Percentiles rank a stretch among this genome's conserved stretches.
Evolutionary conservation across 441 rosid genomes (phyloP).

Genomic region (Syzygium syzygioides): DNA sequence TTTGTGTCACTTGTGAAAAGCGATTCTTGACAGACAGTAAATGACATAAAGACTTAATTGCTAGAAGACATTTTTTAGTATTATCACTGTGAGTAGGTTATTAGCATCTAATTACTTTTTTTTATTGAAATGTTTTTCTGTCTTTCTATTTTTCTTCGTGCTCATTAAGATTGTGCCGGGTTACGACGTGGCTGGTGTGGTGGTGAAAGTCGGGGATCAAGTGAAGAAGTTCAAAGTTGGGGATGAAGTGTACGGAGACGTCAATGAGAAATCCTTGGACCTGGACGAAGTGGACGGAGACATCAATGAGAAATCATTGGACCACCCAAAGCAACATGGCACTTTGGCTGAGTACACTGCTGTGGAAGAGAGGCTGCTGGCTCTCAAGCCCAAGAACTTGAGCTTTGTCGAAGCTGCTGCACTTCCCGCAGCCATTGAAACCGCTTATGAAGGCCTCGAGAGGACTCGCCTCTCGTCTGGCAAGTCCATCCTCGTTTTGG

Average conservation of each 20-base stretch:
- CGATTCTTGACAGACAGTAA: not conserved
- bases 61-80: not conserved
- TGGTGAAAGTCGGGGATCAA: not conserved
- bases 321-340: not conserved
- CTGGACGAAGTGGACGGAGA: not conserved
- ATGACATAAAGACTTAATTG: not conserved
- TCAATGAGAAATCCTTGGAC: not conserved
- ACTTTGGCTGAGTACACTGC: not conserved
- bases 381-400: not conserved
- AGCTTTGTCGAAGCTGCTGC: not conserved
- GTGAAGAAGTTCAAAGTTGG: constrained; percentile 3
- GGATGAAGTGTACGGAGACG: not conserved
- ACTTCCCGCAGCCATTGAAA: not conserved
- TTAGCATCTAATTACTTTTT: not conserved
- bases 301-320: not conserved
- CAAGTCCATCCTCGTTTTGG: not conserved
- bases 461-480: not conserved
- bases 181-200: not conserved
- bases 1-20: not conserved
- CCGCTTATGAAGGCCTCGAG: not conserved
- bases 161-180: constrained; percentile 3
- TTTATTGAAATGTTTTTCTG: not conserved
- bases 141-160: too few species aligned
- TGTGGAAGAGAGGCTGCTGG: not conserved
- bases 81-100: not conserved